Evolutionary conservation across 179 eudicot genomes (phyloP).

Genomic region (Beta corolliflora): DNA sequence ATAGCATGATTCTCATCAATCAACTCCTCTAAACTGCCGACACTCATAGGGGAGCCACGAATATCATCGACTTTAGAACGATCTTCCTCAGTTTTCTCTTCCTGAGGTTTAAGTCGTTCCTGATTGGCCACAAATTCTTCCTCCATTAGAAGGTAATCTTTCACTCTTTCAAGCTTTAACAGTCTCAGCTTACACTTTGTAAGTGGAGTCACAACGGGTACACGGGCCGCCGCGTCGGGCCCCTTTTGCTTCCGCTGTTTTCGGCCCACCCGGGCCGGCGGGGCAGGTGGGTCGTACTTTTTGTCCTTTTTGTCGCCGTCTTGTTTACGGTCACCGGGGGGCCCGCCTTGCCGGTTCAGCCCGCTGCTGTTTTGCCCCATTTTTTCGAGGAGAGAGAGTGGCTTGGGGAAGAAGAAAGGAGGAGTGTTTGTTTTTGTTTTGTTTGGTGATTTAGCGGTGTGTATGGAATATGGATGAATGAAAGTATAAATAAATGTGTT

Average conservation of each 20-base stretch:
- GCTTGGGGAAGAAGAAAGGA: neutral
- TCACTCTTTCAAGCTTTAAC: conserved; percentile 75
- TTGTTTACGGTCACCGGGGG: conserved; percentile 54
- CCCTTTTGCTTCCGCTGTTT: conserved; percentile 90
- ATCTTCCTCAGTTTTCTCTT: conserved; percentile 96
- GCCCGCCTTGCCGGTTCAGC: conserved; percentile 52
- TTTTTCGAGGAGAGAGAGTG: neutral
- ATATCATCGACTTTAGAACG: conserved; percentile 85
- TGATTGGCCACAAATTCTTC: conserved; percentile 91
- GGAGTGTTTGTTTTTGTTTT: fast-evolving
- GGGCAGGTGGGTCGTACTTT: conserved; percentile 84
- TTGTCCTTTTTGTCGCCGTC: conserved; percentile 79
- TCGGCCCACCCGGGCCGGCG: conserved; percentile 85
- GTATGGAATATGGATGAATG: too few relatives aligned
- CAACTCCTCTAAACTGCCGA: conserved; percentile 82
- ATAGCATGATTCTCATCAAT: conserved; percentile 98
- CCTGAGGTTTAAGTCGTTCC: conserved; percentile 82
- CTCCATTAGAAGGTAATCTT: conserved; percentile 85
- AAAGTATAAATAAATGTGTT: too few relatives aligned
- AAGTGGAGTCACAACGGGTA: conserved; percentile 75
- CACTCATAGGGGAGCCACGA: conserved; percentile 95
- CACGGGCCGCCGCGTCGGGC: conserved; percentile 70
- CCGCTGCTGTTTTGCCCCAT: conserved; percentile 87
- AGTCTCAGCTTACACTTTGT: conserved; percentile 82
- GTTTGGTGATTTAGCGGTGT: too few relatives aligned